Evolutionary conservation across 345 rosid genomes (phyloP).

Genomic region (Eucalyptus dawsonii): DNA sequence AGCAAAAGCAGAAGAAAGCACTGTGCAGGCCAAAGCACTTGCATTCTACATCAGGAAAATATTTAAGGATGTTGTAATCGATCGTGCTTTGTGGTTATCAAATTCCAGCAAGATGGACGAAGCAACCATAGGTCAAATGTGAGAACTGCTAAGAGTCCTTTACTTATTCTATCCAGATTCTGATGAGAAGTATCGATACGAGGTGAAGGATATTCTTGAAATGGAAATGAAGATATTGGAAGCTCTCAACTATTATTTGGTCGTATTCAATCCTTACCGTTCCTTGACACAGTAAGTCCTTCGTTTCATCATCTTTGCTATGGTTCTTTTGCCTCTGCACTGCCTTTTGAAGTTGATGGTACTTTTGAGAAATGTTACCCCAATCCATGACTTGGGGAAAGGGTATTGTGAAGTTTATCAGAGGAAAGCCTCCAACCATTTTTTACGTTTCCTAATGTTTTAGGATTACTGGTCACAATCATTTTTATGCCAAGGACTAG

Average conservation of each 20-base stretch:
- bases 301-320: neutral
- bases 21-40: conserved; percentile 71
- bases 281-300: conserved; percentile 58
- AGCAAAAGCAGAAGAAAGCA: conserved; percentile 97
- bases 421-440: neutral
- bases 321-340: neutral
- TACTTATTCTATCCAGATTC: conserved; percentile 28
- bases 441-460: neutral
- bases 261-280: conserved; percentile 87
- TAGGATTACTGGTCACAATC: neutral
- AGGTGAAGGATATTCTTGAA: conserved; percentile 86
- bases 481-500: neutral
- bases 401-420: neutral
- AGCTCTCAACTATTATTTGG: conserved; percentile 84
- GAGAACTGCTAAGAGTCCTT: conserved; percentile 2
- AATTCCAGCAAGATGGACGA: neutral
- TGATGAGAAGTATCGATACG: conserved; percentile 71
- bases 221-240: conserved; percentile 98
- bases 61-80: conserved; percentile 22
- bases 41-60: conserved; percentile 57
- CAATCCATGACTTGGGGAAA: neutral
- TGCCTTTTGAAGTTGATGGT: neutral
- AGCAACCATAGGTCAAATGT: neutral
- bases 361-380: neutral
- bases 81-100: neutral